Evolutionary conservation across 2,329 filamentous ascomycete species (phyloP).

Genomic region (Sporothrix inflata): DNA sequence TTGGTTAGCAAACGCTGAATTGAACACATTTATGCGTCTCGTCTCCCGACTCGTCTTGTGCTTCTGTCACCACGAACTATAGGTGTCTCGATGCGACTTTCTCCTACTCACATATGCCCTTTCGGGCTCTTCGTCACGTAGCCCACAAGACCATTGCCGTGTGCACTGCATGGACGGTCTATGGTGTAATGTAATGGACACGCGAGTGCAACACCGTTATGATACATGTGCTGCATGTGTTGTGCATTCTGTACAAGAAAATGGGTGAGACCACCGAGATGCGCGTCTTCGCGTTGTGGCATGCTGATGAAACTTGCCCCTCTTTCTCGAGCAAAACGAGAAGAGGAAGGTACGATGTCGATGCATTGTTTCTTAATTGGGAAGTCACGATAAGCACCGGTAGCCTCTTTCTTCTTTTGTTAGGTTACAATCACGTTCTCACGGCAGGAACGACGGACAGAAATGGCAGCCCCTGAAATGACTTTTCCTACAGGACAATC

Average conservation of each 20-base stretch:
- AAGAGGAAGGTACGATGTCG: background rate
- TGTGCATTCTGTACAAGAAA: background rate
- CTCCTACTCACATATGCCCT: background rate
- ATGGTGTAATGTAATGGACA: background rate
- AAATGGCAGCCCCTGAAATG: background rate
- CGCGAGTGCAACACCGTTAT: background rate
- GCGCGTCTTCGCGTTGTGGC: background rate
- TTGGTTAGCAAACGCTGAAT: background rate
- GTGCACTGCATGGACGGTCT: background rate
- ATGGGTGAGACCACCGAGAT: background rate
- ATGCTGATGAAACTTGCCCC: background rate
- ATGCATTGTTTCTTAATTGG: background rate
- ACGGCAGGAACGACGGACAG: background rate
- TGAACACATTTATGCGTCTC: background rate
- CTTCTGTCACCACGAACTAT: background rate
- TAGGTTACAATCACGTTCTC: background rate
- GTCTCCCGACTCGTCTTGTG: background rate
- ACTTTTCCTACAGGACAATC: background rate
- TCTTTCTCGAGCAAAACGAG: background rate
- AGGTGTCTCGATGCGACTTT: background rate
- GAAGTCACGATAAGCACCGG: background rate
- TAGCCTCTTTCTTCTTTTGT: conserved; percentile 8
- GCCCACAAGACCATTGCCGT: background rate
- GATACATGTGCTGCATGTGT: conserved; percentile 3
- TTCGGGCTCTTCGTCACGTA: background rate